Evolutionary conservation across 352 stramenopile genomes (phyloP).

Genomic region (Peronospora belbahrii): DNA sequence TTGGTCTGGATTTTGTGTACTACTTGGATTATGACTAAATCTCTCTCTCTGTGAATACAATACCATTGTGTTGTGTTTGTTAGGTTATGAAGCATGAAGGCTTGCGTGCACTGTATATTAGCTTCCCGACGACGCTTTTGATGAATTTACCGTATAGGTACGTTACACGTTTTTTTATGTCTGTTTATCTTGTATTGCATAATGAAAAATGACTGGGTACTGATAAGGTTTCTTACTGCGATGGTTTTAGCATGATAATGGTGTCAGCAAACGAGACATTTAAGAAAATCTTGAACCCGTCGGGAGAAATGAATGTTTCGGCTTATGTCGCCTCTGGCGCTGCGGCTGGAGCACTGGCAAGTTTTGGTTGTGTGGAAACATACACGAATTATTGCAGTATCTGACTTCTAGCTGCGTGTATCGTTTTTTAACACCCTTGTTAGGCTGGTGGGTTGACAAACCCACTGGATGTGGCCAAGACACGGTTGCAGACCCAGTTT

Average conservation of each 20-base stretch:
- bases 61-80: not conserved
- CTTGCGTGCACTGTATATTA: slow-evolving; percentile 86
- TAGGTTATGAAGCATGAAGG: slow-evolving; percentile 75
- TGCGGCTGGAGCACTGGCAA: slow-evolving; percentile 89
- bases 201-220: not conserved
- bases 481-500: slow-evolving; percentile 92
- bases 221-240: not conserved
- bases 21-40: no score
- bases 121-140: slow-evolving; percentile 95
- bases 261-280: slow-evolving; percentile 96
- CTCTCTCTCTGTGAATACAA: no score
- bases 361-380: not conserved
- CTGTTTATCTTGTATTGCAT: not conserved
- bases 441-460: slow-evolving; percentile 89
- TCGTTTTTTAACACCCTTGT: not conserved
- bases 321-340: slow-evolving; percentile 91
- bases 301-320: slow-evolving; percentile 75
- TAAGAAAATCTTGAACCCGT: slow-evolving; percentile 91
- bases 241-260: slow-evolving; percentile 89
- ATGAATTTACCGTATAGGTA: slow-evolving; percentile 97
- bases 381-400: not conserved
- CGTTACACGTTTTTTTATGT: not conserved
- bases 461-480: slow-evolving; percentile 98
- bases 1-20: slow-evolving; percentile 13
- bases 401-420: not conserved